Evolutionary conservation across 1,139 yeast species (phyloP), one percentile per base, ranked within the genome.

Genomic region (Geotrichum fermentans): DNA sequence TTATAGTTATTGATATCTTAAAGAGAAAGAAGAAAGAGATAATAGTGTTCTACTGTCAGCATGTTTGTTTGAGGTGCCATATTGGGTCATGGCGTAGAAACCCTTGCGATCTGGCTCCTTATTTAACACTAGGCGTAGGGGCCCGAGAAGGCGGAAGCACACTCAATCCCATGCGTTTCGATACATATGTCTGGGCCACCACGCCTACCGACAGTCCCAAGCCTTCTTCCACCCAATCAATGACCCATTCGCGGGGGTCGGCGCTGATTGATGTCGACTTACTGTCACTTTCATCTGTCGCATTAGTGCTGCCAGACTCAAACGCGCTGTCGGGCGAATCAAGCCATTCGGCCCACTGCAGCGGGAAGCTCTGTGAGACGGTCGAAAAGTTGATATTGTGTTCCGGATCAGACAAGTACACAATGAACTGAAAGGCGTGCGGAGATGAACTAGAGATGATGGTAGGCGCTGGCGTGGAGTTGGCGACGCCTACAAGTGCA

Each of bases 161-260:
- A 36, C 59, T 60, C 8, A 58, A 18, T 8, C 96, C 97, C 97
- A 92, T 92, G 66, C 98, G 78, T 65, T 80, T 83, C 47, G 90
- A 80, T 39, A 92, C 95, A 64, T 92, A 92, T 61, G 82, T 80
- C 66, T 92, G 98, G 0, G 97, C 95, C 34, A 87, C 71, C 1
- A 87, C 83, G 8, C 96, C 97, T 55, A 90, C 78, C 30, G 89
- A 75, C 56, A 89, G 74, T 29, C 81, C 80, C 50, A 92, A 72
- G 0, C 96, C 95, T 58, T 85, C 87, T 60, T 79, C 83, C 37
- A 92, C 77, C 97, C 97, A 90, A 52, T 80, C 92, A 47, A 79
- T 75, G n/a, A 92, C 95, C 98, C 98, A 92, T 56, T 87, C 96
- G 47, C 88, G 75, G 11, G 97, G 97, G 64, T 90, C 96, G 38